Conservation (phyloP, 257 asterid genomes). For the Solanum okadae region DNA sequence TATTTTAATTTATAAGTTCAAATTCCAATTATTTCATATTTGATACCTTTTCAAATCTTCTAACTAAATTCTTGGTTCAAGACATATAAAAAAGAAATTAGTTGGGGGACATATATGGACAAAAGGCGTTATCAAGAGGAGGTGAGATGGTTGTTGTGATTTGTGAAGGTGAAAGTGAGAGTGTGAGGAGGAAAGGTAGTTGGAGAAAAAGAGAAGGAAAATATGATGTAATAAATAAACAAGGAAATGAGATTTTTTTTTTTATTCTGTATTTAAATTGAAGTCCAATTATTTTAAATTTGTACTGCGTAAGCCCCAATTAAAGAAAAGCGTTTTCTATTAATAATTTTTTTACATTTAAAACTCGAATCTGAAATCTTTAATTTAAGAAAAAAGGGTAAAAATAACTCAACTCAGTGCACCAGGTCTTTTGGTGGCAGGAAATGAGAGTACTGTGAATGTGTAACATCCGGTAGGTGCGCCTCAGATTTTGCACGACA, state of each 20-base stretch:
- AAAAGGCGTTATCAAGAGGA: background rate
- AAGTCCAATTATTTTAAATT: too few relatives aligned
- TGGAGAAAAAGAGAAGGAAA: background rate
- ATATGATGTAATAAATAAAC: background rate
- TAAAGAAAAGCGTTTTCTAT: accelerated
- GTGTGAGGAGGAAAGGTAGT: background rate
- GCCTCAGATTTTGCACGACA: background rate
- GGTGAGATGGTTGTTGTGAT: background rate
- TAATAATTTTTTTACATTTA: too few relatives aligned
- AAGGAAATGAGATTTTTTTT: background rate
- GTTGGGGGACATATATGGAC: background rate
- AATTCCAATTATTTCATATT: background rate
- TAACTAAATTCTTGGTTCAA: background rate
- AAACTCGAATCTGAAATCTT: accelerated
- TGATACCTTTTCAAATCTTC: background rate
- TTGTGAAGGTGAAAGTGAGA: background rate
- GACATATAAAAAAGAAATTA: background rate
- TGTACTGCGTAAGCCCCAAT: accelerated
- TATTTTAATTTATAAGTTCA: background rate
- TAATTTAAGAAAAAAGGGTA: too few relatives aligned
- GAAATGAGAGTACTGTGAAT: conserved; percentile 7
- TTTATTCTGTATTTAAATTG: too few relatives aligned
- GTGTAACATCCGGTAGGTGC: background rate
- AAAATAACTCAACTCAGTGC: too few relatives aligned
- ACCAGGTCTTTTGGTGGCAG: background rate